Evolutionary conservation across 805 yeast genomes (phyloP).

Genomic region (Hanseniaspora clermontiae): DNA sequence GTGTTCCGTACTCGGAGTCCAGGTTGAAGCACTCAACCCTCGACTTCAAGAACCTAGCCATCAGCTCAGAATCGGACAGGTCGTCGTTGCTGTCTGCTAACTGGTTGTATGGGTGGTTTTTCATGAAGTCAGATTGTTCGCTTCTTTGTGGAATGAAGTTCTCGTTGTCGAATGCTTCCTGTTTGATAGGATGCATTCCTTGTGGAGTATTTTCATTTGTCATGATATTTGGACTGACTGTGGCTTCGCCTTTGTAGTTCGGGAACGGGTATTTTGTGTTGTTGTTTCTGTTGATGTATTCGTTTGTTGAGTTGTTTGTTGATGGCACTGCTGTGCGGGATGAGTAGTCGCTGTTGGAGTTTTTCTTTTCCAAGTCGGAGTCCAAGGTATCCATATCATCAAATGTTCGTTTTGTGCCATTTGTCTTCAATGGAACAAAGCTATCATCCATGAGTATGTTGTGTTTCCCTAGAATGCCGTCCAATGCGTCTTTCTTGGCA

Average conservation of each 20-base stretch:
- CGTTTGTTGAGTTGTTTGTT: neutral
- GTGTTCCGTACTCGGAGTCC: slow-evolving; percentile 35
- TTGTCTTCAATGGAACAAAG: neutral
- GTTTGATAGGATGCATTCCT: neutral
- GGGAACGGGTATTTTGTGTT: neutral
- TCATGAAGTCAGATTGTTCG: slow-evolving; percentile 1
- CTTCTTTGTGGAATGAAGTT: neutral
- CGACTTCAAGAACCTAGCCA: neutral
- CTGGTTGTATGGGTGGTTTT: neutral
- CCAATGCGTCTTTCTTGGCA: neutral
- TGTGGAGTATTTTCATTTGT: neutral
- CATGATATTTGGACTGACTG: neutral
- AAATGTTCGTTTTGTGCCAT: neutral
- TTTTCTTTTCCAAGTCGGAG: neutral
- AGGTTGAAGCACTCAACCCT: neutral
- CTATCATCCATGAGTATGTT: neutral
- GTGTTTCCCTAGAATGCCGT: neutral
- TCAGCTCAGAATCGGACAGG: neutral
- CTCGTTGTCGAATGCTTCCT: neutral
- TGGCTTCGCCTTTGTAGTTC: neutral
- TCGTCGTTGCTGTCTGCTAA: neutral
- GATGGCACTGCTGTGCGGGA: neutral
- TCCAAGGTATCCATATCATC: neutral
- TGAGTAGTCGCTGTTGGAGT: neutral
- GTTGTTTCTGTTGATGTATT: neutral